Conservation (phyloP, 371 early-diverging fungal species). For the Mucor circinelloides region DNA sequence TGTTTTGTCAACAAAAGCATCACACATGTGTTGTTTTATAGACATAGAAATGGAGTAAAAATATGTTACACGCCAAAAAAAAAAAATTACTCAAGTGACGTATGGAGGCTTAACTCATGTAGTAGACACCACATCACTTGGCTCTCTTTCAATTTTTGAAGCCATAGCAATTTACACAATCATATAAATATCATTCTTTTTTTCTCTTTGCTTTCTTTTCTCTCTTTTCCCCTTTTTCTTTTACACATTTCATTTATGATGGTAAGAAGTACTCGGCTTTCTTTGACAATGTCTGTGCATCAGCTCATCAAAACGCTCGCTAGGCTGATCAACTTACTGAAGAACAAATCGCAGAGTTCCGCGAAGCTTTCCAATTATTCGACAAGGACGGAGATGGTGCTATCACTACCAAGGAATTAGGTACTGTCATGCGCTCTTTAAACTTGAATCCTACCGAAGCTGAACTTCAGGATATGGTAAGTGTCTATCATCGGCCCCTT, state of each 20-base stretch:
- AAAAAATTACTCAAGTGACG: background rate
- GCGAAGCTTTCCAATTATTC: slow-evolving; percentile 74
- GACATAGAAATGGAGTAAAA: background rate
- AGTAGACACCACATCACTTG: background rate
- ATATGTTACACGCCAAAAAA: background rate
- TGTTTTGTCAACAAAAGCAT: background rate
- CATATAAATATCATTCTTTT: background rate
- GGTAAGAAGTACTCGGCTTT: background rate
- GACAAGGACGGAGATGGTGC: slow-evolving; percentile 91
- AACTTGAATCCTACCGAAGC: slow-evolving; percentile 78
- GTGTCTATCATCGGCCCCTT: background rate
- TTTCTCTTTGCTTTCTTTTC: background rate
- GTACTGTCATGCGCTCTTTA: slow-evolving; percentile 88
- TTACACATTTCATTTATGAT: background rate
- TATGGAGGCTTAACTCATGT: background rate
- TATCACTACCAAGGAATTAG: slow-evolving; percentile 83
- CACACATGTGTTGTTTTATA: background rate
- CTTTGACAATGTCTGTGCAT: no score
- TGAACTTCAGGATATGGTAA: slow-evolving; percentile 73
- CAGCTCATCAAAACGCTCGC: no score
- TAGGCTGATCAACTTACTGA: slow-evolving; percentile 86
- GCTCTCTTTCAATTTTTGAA: background rate
- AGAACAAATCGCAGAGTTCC: slow-evolving; percentile 88
- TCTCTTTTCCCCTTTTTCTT: background rate
- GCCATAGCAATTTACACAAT: background rate